Evolutionary conservation across 768 basidiomycete species (phyloP), one percentile per base, ranked within the genome.

Genomic region (Amyloporia xantha): DNA sequence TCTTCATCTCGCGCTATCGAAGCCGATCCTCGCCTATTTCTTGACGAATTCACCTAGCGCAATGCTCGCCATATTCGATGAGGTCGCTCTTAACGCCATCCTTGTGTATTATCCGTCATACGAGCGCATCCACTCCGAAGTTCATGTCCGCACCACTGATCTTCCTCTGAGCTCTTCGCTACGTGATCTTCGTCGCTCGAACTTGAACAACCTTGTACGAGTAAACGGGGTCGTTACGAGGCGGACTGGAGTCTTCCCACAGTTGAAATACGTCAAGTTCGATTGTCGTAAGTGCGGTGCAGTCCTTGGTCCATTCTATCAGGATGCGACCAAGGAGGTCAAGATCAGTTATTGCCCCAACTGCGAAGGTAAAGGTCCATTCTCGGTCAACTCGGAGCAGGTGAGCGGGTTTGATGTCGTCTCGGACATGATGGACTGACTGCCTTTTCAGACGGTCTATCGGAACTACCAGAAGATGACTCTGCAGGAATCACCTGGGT

Each of bases 381-480:
- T 98, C 71, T 76, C 82, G 0, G 88, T 99, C 59, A 99, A 98
- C 64, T 95, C 93, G 26, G 93, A 97, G 62, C 92, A 94, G 75
- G 92, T 90, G 50, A 30, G 60, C 37, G 27, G 5, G 4, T n/a
- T 37, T 11, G n/a, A 5, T 26, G 12, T 5, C 10, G 35, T 24
- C 41, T 15, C 46, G 39, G 24, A 15, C n/a, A 27, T 23, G 37
- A 46, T 12, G 48, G 24, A 49, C 46, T 25, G n/a, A 11, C 7
- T 13, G 53, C 5, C n/a, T 50, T 2, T 52, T 12, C 20, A 98
- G 91, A 99, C 96, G 1, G 83, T 99, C 2, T 99, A 98, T 66
- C 79, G 96, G 48, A 99, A 99, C 66, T 98, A 96, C 64, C 96
- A 99, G 67, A 95, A 91, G 68, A 90, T 98, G 91, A 97, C 94